These are phyloP conservation scores for Fraxinus anomala DNA, from an alignment of 257 asterid genomes.

Conservation along the genomic window DNA sequence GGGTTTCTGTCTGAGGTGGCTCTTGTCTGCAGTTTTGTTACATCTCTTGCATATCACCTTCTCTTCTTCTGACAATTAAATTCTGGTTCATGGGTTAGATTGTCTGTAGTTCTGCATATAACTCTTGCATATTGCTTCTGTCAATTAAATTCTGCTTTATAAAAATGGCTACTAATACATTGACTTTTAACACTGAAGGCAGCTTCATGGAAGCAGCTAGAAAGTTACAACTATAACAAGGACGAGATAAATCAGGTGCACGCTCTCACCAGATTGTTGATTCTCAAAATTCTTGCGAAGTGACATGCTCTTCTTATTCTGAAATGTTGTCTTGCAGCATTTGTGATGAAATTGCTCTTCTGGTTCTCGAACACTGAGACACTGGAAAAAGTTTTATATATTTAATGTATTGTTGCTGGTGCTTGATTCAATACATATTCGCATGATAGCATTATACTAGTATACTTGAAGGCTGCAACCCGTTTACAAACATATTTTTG, in stretches of 20 bases:
- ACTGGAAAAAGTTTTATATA: neutral
- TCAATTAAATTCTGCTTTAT: neutral
- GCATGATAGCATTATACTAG: neutral
- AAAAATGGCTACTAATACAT: slow-evolving; percentile 23
- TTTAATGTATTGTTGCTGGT: slow-evolving; percentile 7
- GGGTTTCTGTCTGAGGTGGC: neutral
- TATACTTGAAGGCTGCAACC: neutral
- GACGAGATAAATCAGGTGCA: slow-evolving; percentile 95
- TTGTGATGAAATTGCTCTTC: neutral
- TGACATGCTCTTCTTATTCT: neutral
- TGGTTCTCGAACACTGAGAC: neutral
- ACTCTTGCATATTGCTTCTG: neutral
- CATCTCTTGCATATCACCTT: neutral
- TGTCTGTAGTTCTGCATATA: neutral
- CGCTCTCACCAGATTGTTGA: slow-evolving; percentile 15
- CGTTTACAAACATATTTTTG: neutral
- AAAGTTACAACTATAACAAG: slow-evolving; percentile 72
- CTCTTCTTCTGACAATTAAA: neutral
- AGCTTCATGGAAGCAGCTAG: slow-evolving; percentile 60
- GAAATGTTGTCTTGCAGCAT: neutral
- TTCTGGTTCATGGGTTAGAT: neutral
- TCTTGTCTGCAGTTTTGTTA: slow-evolving; percentile 2
- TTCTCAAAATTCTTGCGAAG: neutral
- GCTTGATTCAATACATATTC: slow-evolving; percentile 7
- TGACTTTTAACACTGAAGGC: slow-evolving; percentile 43